A percentile compares a stretch with the other conserved stretches of the same genome.
phyloP scores from a whole-genome alignment of 2,329 filamentous ascomycete genomes.

The Shiraia bambusicola region DNA sequence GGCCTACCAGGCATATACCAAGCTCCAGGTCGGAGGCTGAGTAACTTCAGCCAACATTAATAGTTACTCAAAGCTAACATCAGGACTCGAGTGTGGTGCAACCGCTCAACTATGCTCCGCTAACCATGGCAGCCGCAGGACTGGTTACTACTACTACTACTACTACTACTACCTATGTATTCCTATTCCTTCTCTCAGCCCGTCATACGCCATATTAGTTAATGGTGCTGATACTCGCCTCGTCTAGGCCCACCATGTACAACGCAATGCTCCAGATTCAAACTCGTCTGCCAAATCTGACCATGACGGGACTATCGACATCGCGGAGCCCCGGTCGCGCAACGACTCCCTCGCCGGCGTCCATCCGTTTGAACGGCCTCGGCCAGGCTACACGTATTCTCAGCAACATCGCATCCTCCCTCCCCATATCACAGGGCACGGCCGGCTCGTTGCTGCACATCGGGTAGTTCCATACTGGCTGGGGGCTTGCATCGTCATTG shows the following conservation, averaged over 20 bases:
- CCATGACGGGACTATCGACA: constrained; percentile 13
- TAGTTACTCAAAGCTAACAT: no score
- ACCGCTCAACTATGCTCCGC: constrained; percentile 8
- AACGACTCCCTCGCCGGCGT: constrained; percentile 16
- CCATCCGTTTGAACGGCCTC: constrained; percentile 9
- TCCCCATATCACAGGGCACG: constrained; percentile 25
- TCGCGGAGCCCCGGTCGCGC: constrained; percentile 4
- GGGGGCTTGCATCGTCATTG: constrained; percentile 16
- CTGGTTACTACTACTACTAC: no score
- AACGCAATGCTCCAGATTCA: constrained; percentile 3
- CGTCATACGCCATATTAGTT: no score
- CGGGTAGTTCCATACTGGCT: constrained; percentile 23
- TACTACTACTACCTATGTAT: no score
- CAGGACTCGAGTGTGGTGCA: not conserved
- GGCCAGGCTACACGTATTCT: constrained; percentile 12
- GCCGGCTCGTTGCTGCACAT: constrained; percentile 20
- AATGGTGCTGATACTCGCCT: constrained; percentile 6
- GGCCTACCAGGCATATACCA: constrained; percentile 4
- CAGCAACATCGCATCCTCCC: constrained; percentile 26
- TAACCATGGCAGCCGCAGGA: constrained; percentile 25
- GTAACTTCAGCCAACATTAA: not conserved
- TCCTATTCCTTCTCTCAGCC: no score
- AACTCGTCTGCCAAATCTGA: constrained; percentile 8
- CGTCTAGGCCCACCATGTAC: constrained; percentile 5
- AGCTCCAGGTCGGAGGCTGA: constrained; percentile 3